phyloP scores from a whole-genome alignment of 2,329 filamentous ascomycete genomes.

The Elsinoe fawcettii region DNA sequence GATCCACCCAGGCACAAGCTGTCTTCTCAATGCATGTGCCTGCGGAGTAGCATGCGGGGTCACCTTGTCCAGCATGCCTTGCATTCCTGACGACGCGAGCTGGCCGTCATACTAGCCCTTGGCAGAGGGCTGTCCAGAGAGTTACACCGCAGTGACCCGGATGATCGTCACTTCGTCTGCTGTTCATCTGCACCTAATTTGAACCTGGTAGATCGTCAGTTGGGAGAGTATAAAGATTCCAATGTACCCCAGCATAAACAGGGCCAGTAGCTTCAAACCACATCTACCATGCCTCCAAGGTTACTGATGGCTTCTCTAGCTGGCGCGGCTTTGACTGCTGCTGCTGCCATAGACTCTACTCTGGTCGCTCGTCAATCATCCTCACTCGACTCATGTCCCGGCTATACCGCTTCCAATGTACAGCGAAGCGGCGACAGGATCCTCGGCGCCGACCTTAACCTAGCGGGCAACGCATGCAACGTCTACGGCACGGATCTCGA shows the following conservation, averaged over 20 bases:
- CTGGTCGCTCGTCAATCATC: conserved; percentile 15
- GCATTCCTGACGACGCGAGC: neutral
- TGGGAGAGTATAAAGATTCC: neutral
- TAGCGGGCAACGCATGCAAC: conserved; percentile 60
- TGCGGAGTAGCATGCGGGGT: conserved; percentile 10
- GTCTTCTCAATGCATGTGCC: neutral
- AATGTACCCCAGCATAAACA: neutral
- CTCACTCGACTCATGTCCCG: conserved; percentile 46
- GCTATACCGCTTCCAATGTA: conserved; percentile 59
- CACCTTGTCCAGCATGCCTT: neutral
- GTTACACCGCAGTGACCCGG: neutral
- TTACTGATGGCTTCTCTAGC: neutral
- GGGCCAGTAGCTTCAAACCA: neutral
- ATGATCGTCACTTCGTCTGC: conserved; percentile 13
- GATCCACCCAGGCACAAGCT: neutral
- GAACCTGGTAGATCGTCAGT: neutral
- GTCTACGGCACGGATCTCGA: conserved; percentile 51
- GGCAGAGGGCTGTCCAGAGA: neutral
- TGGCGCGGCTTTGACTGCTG: neutral
- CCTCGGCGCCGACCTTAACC: conserved; percentile 50
- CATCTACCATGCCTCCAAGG: conserved; percentile 1
- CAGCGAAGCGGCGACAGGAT: conserved; percentile 25
- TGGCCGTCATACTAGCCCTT: conserved; percentile 5
- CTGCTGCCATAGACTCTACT: neutral
- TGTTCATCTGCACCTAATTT: neutral